Base-by-base conservation (phyloP, 495 filamentous ascomycete species). In the Immersiella caudata region DNA sequence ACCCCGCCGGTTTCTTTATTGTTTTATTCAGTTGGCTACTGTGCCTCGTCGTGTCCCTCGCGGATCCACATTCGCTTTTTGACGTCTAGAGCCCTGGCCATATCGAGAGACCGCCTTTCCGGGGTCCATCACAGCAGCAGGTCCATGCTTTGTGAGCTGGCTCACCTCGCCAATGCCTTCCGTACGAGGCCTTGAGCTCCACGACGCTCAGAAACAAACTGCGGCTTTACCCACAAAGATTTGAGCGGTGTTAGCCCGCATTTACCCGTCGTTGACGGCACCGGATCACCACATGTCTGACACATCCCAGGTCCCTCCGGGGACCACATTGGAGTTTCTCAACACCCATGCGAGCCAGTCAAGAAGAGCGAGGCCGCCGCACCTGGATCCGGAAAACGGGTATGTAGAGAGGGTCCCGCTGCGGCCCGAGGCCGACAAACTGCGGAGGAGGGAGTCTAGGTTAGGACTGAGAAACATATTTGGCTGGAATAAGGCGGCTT, bases 401-500 rank as follows among this genome's bases (percentile, higher is more conserved):
- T 69, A 74, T 16, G 62, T 59, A 9, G 64, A 67, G 18, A 68
- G 70, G 18, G 66, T 75, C 0, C 75, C 76, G 12, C 62, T 76
- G 50, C 71, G 71, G 27, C 21, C 56, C 24, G 74, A 77, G 24
- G 27, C 40, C 2, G 67, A 71, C 26, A 80, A 76, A 66, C 56
- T 81, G 11, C 68, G 73, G 46, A 71, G 73, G 67, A 71, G 82
- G 59, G 83, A 83, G 52, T 87, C 85, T 12, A 82, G 76, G 69
- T 72, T 84, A 35, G 84, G 83, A 22, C 69, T 87, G 51, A 75
- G 82, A 57, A 80, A 70, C 50, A 80, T 86, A 22, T 86, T 86
- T 67, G 70, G 79, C 54, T 75, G 76, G 60, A 71, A 75, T 57
- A 82, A 76, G 65, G 59, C 68, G 12, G 66, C 64, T 36, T 72